Evolutionary conservation across 2,329 filamentous ascomycete species (phyloP), one percentile per base, ranked within the genome.

Genomic region (Myriosclerotinia curreyana): DNA sequence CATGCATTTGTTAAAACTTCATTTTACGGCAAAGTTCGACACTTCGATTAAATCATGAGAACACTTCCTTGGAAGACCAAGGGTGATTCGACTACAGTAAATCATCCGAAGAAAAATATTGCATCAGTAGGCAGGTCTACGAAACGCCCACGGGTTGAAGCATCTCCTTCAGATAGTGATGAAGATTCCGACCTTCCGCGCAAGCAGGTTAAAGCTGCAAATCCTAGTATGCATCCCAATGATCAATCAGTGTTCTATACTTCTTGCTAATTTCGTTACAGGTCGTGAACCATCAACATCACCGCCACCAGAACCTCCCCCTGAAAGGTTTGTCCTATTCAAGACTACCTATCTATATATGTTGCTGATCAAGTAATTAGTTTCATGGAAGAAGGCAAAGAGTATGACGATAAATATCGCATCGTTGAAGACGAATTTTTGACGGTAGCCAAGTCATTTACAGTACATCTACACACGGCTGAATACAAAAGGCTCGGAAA

Each of bases 381-480:
- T 12, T 72, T 71, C 36, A 92, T 94, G 88, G 77, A 79, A 2
- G 80, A 85, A 54, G 87, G 86, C 3, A 75, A 83, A n/a, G 79
- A 82, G 5, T 75, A 81, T n/a, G 91, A 95, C 74, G 89, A 93
- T 72, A 78, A 77, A 62, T 94, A 85, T 75, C 87, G 90, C 71
- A 93, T 94, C 88, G 91, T 95, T 0, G 91, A 94, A 75, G 91
- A 95, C 70, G 90, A 94, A 69, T 85, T 95, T 67, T 77, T 88
- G 25, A 77, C 82, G 20, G 83, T 86, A 0, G 90, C 90, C 0
- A 83, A 85, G 60, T 77, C 80, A 3, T 94, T 91, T 75, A 94
- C 90, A 0, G 82, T 83, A 6, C 89, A 92, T 74, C 81, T 94
- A 1, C 90, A 93, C 73, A 83, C 86, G n/a, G 88, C 86, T 20